Evolutionary conservation across 345 rosid species (phyloP).

Genomic region (Eucalyptus dawsonii): DNA sequence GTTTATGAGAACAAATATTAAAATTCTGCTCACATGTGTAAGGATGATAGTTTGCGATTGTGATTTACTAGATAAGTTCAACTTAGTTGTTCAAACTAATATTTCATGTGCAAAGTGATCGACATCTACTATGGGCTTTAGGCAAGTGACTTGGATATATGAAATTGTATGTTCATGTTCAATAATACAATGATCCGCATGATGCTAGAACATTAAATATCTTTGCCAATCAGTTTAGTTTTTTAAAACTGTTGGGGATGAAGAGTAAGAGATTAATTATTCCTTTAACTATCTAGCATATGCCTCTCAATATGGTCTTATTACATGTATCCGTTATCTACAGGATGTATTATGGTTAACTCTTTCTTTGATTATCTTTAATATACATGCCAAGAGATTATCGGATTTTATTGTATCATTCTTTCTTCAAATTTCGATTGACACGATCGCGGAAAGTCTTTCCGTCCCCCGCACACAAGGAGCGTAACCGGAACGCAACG

Average conservation of each 20-base stretch:
- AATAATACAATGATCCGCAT: accelerated
- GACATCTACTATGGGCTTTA: accelerated
- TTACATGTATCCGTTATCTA: neutral
- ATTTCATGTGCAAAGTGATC: neutral
- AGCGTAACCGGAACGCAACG: neutral
- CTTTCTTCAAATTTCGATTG: no score
- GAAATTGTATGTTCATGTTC: no score
- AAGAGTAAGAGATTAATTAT: accelerated
- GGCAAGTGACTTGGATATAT: accelerated
- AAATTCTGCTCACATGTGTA: neutral
- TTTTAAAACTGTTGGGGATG: accelerated
- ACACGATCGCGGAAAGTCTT: neutral
- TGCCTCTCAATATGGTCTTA: neutral
- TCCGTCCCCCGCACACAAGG: neutral
- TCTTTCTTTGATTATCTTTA: neutral
- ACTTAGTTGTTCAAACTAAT: neutral
- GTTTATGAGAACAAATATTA: no score
- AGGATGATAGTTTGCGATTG: neutral
- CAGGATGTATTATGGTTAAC: neutral
- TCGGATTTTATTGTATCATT: no score
- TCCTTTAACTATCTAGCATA: no score
- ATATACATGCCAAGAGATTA: no score
- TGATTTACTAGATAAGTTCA: no score
- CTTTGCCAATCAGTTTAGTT: accelerated
- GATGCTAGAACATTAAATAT: no score